phyloP scores from a whole-genome alignment of 2,329 filamentous ascomycete species.

The Xylogone sp. region DNA sequence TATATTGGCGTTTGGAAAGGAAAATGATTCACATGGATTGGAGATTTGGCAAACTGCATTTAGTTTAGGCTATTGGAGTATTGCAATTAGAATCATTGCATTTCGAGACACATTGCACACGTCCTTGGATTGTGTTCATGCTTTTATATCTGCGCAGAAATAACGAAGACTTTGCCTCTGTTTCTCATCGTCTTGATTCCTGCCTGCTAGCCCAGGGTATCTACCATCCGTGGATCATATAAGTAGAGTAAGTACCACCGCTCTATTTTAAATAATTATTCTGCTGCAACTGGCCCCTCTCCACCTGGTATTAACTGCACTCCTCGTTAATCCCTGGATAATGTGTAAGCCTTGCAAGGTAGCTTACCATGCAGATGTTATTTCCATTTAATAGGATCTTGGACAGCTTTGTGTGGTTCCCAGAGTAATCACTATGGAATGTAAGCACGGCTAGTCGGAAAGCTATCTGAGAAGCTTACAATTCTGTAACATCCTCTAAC shows the following conservation, averaged over 20 bases:
- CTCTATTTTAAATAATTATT: slow-evolving; percentile 7
- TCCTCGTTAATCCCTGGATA: too few relatives aligned
- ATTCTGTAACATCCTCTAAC: slow-evolving; percentile 93
- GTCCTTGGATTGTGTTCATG: neutral
- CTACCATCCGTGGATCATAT: neutral
- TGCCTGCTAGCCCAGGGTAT: neutral
- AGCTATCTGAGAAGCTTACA: slow-evolving; percentile 50
- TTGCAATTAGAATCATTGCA: neutral
- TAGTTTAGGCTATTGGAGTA: neutral
- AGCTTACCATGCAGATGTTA: slow-evolving; percentile 92
- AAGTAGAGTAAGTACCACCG: neutral
- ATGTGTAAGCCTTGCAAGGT: slow-evolving; percentile 1
- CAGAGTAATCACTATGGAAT: slow-evolving; percentile 81
- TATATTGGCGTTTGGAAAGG: neutral
- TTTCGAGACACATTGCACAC: neutral
- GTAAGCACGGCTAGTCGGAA: slow-evolving; percentile 2
- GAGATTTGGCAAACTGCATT: neutral
- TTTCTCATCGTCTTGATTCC: neutral
- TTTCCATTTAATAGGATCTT: slow-evolving; percentile 98
- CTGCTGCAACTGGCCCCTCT: slow-evolving; percentile 54
- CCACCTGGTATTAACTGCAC: slow-evolving; percentile 71
- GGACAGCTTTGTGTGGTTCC: slow-evolving; percentile 80
- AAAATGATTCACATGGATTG: neutral
- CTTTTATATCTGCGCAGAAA: neutral
- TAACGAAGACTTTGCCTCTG: neutral